Evolutionary conservation across 192 early-diverging fungal species (phyloP).

Genomic region (Martensiomyces pterosporus): DNA sequence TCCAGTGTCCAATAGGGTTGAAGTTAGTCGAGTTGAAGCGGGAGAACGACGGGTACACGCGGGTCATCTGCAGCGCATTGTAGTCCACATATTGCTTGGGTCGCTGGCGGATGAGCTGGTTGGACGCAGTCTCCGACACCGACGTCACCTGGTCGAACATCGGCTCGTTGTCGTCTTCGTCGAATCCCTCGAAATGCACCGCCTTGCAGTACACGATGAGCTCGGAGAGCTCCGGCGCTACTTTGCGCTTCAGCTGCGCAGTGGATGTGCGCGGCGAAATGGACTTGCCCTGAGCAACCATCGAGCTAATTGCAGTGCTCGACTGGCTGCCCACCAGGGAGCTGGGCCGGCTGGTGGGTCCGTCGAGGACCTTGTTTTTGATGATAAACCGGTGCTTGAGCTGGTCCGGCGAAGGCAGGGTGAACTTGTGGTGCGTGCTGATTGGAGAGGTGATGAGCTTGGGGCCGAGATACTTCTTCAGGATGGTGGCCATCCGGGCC

Average conservation of each 20-base stretch:
- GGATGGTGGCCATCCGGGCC: slow-evolving; percentile 64
- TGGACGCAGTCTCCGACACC: slow-evolving; percentile 64
- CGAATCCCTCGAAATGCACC: slow-evolving; percentile 56
- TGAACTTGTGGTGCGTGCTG: slow-evolving; percentile 16
- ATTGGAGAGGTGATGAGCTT: slow-evolving; percentile 54
- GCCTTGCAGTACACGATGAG: slow-evolving; percentile 63
- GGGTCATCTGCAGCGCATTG: slow-evolving; percentile 59
- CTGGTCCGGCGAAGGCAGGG: slow-evolving; percentile 67
- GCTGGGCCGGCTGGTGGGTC: not conserved
- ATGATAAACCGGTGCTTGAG: slow-evolving; percentile 70
- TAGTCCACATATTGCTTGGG: slow-evolving; percentile 53
- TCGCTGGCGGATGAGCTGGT: slow-evolving; percentile 52
- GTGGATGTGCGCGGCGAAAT: slow-evolving; percentile 28
- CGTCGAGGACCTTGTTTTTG: slow-evolving; percentile 59
- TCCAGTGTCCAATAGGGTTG: slow-evolving; percentile 82
- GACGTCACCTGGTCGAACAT: slow-evolving; percentile 66
- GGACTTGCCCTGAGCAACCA: too few relatives aligned
- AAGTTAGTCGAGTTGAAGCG: slow-evolving; percentile 81
- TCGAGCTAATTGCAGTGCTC: not conserved
- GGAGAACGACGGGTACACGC: slow-evolving; percentile 77
- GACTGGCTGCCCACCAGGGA: slow-evolving; percentile 11
- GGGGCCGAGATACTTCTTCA: slow-evolving; percentile 65
- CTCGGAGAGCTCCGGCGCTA: slow-evolving; percentile 56
- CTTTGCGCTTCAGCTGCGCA: slow-evolving; percentile 43
- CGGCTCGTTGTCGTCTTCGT: slow-evolving; percentile 45